A percentile compares a stretch with the other conserved stretches of the same genome.
Evolutionary conservation across 257 asterid genomes (phyloP).

Genomic region (Apocynum venetum): DNA sequence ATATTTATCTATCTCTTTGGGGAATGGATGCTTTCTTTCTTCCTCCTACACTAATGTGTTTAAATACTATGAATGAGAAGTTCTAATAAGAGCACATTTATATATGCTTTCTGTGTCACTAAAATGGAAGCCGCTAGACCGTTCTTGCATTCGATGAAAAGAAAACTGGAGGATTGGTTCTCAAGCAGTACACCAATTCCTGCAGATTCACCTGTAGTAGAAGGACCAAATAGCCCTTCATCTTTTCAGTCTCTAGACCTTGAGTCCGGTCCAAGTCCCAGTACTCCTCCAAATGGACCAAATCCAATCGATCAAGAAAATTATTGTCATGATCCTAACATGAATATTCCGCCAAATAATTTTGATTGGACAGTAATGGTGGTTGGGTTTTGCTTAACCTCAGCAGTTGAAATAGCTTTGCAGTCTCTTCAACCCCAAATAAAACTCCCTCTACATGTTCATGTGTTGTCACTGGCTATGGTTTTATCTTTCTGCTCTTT

Average conservation of each 20-base stretch:
- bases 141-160: neutral
- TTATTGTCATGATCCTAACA: no score
- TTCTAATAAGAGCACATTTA: no score
- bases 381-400: conserved; percentile 8
- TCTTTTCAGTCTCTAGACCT: neutral
- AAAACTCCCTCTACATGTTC: neutral
- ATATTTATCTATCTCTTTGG: no score
- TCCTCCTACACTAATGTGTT: no score
- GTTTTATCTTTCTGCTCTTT: neutral
- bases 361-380: neutral
- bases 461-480: conserved; percentile 3
- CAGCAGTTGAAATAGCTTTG: conserved; percentile 11
- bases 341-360: no score
- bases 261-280: neutral
- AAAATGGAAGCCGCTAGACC: neutral
- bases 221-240: neutral
- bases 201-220: neutral
- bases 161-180: neutral
- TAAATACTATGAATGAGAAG: no score
- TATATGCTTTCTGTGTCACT: neutral
- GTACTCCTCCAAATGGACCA: no score
- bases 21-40: no score
- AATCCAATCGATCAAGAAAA: neutral
- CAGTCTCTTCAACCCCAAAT: neutral
- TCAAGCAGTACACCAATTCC: neutral